These are phyloP conservation scores for Fusarium citri DNA, from an alignment of 2,329 filamentous ascomycete genomes.

Conservation along the genomic window DNA sequence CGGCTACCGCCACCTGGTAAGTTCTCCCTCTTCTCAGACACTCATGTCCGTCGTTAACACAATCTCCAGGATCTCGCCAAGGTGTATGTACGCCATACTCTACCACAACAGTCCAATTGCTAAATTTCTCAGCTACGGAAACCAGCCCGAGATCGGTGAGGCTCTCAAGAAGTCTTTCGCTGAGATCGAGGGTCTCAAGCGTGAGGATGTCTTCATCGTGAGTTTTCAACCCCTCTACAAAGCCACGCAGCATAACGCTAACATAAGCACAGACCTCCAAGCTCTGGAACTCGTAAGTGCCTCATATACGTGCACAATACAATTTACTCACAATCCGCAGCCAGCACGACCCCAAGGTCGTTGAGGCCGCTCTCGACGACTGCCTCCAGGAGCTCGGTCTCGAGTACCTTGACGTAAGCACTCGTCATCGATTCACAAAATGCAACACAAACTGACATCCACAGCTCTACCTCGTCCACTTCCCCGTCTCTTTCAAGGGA, in stretches of 20 bases:
- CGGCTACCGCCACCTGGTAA: constrained; percentile 62
- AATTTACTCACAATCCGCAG: neutral
- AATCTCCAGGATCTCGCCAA: constrained; percentile 60
- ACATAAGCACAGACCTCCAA: constrained; percentile 60
- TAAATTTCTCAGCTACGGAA: constrained; percentile 59
- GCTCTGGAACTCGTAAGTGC: constrained; percentile 66
- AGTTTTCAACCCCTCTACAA: neutral
- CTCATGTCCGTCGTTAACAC: neutral
- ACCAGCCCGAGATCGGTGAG: constrained; percentile 73
- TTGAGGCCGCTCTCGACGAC: constrained; percentile 71
- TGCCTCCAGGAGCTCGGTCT: constrained; percentile 73
- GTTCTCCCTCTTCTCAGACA: neutral
- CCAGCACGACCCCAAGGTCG: constrained; percentile 57
- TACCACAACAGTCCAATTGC: neutral
- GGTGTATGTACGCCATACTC: constrained; percentile 43
- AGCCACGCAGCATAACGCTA: neutral
- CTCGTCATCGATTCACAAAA: neutral
- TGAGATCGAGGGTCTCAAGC: constrained; percentile 74
- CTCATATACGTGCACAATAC: rapidly evolving
- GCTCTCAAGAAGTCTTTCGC: constrained; percentile 66
- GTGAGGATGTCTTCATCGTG: constrained; percentile 73
- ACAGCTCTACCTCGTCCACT: constrained; percentile 71
- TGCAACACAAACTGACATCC: neutral
- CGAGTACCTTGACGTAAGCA: constrained; percentile 71
- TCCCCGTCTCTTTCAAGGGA: constrained; percentile 64